Percentiles rank a stretch among this genome's conserved stretches.
These are phyloP conservation scores for Alternaria novae-zelandiae DNA, from an alignment of 2,329 filamentous ascomycete genomes.

Conservation along the genomic window DNA sequence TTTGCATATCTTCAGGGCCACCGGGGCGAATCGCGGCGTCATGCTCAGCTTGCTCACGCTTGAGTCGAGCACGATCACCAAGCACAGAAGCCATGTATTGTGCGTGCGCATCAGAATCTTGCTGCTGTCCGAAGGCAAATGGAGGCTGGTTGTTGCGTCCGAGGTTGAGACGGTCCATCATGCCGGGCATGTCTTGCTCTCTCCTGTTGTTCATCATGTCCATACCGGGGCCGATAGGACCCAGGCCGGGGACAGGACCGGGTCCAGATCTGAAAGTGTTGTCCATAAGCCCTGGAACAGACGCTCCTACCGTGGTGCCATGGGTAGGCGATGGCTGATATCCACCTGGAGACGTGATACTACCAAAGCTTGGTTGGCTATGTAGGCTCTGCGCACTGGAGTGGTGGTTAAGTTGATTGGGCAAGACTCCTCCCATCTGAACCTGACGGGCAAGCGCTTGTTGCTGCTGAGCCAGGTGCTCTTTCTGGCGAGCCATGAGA, in stretches of 20 bases:
- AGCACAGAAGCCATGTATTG: constrained; percentile 67
- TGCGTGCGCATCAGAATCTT: constrained; percentile 55
- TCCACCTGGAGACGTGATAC: constrained; percentile 84
- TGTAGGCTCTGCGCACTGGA: constrained; percentile 95
- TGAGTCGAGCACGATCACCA: constrained; percentile 64
- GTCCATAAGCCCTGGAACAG: constrained; percentile 74
- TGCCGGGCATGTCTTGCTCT: constrained; percentile 73
- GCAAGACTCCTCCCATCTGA: constrained; percentile 61
- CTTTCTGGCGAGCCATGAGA: constrained; percentile 93
- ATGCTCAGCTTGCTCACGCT: constrained; percentile 67
- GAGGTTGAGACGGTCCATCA: constrained; percentile 71
- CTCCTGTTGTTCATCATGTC: constrained; percentile 57
- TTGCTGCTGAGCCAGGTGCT: constrained; percentile 88
- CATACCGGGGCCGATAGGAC: constrained; percentile 54
- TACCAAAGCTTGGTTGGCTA: constrained; percentile 95
- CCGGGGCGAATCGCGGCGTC: constrained; percentile 48
- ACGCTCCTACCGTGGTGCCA: constrained; percentile 52
- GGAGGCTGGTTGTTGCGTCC: constrained; percentile 58
- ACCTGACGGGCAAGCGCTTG: constrained; percentile 75
- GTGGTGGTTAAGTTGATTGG: constrained; percentile 82
- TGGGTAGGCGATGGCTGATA: constrained; percentile 68
- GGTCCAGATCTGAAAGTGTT: constrained; percentile 52
- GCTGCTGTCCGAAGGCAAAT: constrained; percentile 59
- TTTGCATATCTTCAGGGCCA: constrained; percentile 36
- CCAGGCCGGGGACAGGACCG: constrained; percentile 49